phyloP scores from a whole-genome alignment of 305 asterid genomes.

The Solanum hybrid region DNA sequence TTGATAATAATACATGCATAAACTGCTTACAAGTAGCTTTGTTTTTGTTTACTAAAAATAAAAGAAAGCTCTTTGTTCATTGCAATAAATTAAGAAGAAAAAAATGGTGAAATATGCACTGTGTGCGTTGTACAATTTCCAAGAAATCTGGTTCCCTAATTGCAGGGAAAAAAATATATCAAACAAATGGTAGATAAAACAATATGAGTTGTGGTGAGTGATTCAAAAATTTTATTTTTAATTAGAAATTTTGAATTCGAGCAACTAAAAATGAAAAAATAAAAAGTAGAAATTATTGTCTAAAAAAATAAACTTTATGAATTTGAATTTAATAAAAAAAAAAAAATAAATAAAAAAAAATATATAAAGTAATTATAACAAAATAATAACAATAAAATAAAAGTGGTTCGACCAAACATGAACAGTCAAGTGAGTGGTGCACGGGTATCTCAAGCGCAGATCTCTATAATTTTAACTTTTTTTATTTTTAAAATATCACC shows the following conservation, averaged over 20 bases:
- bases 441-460: not conserved
- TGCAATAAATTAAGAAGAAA: not conserved
- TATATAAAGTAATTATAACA: no score
- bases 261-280: no score
- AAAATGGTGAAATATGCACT: not conserved
- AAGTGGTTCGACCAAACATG: not conserved
- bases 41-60: not conserved
- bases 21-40: not conserved
- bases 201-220: no score
- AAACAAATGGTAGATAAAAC: not conserved
- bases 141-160: not conserved
- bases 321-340: not conserved
- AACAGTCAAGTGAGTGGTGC: not conserved
- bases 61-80: not conserved
- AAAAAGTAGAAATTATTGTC: no score
- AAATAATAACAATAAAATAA: no score
- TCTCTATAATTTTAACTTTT: no score
- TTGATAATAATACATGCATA: not conserved
- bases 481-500: no score
- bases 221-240: rapidly evolving
- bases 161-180: not conserved
- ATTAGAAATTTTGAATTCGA: no score
- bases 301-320: not conserved
- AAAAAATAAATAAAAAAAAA: no score
- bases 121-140: not conserved